phyloP scores from a whole-genome alignment of 495 filamentous ascomycete species.

The Lichina pygmaea region DNA sequence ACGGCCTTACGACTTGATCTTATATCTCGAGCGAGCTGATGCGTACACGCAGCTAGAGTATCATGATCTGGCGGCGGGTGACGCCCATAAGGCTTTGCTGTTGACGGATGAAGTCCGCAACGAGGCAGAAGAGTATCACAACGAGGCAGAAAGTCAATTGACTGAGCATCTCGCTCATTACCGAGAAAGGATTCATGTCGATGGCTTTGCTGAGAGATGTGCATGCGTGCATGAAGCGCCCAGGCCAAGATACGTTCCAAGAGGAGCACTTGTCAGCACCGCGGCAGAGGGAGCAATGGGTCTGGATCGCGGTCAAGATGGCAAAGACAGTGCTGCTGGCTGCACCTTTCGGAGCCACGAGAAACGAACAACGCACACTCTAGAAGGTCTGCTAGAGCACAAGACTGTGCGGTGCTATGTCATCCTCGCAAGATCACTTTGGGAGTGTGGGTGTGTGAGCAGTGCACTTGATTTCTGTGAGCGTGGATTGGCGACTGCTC shows the following conservation, averaged over 20 bases:
- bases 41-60: conserved; percentile 52
- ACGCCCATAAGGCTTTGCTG: conserved; percentile 72
- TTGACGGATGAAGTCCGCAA: conserved; percentile 57
- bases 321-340: too few species aligned
- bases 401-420: conserved; percentile 19
- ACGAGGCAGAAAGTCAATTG: conserved; percentile 14
- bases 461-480: conserved; percentile 38
- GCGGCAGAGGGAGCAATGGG: too few species aligned
- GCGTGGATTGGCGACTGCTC: conserved; percentile 12
- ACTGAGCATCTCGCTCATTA: background rate
- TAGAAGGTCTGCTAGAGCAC: conserved; percentile 13
- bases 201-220: background rate
- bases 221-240: background rate
- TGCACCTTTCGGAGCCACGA: conserved; percentile 8
- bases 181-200: background rate
- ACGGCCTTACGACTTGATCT: conserved; percentile 50
- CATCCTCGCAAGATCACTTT: conserved; percentile 29
- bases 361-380: conserved; percentile 14
- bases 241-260: background rate
- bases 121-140: conserved; percentile 34
- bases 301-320: too few species aligned
- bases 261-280: too few species aligned
- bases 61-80: conserved; percentile 69
- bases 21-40: conserved; percentile 44
- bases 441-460: conserved; percentile 39